Evolutionary conservation across 2,329 filamentous ascomycete species (phyloP), one percentile per base, ranked within the genome.

Genomic region (Plectosphaerella plurivora): DNA sequence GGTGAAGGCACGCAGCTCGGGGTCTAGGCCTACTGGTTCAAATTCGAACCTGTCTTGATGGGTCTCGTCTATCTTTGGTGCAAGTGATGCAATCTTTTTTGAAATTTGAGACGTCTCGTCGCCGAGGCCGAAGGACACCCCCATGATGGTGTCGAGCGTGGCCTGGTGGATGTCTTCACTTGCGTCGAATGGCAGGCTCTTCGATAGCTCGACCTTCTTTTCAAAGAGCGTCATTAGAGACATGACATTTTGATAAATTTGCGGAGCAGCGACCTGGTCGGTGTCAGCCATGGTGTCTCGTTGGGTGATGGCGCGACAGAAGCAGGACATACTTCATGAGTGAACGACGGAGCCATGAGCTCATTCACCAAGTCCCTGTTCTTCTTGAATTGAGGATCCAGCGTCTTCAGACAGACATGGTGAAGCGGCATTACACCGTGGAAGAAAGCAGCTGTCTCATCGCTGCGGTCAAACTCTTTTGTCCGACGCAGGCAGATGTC

Each of bases 281-380:
- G 4, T 8, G 28, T 33, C 28, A 33, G 28, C 28, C 28, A 33
- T 33, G 28, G 4, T 33, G 28, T 12, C 28, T 33, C 28, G 28
- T 33, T 10, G 28, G 9, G 3, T 33, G 22, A 5, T 33, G 28
- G 4, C 28, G 22, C 22, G 22, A 33, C 28, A 9, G 28, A 8
- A 33, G 8, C 4, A 33, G 9, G 28, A 9, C 11, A 14, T 39
- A 39, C 37, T 14, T 39, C 55, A 41, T 67, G 59, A 18, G 72
- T 54, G 48, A 73, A 72, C 9, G 49, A 58, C 0, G 68, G 65
- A 2, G 67, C 60, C 70, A 73, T 70, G 7, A 72, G 56, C 44
- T 72, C 69, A 42, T 63, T 60, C 3, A 71, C 54, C 4, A 73
- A 60, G 39, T 65, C 61, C 48, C 61, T 66, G 42, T 70, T 65